Evolutionary conservation across 306 rosid genomes (phyloP), one percentile per base, ranked within the genome.

Genomic region (Fagus sylvatica): DNA sequence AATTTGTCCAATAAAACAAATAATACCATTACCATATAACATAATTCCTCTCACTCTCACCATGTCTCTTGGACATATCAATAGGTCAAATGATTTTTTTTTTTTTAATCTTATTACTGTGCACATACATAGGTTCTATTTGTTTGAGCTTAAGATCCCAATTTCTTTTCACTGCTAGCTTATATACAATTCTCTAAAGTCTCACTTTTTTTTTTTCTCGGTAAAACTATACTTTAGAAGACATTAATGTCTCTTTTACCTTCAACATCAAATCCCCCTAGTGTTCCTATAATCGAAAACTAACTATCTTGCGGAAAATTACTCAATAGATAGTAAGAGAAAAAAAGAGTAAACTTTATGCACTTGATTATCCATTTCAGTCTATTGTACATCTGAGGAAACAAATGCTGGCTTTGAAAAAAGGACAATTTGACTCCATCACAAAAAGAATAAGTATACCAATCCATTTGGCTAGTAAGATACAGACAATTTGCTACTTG

Each of bases 361-460:
- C 67, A 55, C 42, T 12, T 30, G 19, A 53, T 28, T 7, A 34
- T 46, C 22, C 80, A 34, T 72, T 73, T 56, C 10, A 62, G 28
- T 48, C 78, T 36, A 67, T 32, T 39, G 71, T 54, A 55, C 32
- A 68, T 37, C 76, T 30, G 66, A 68, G 53, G 51, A 80, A 79
- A 62, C 37, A 67, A 73, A 43, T 73, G 69, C 30, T 49, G n/a
- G 62, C 32, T 32, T 36, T 10, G 32, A 7, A 22, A 22, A 22
- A 22, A 22, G 28, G 28, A 22, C 28, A 22, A 22, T 22, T 22
- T 22, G 28, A 22, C 28, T 22, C 28, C 28, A 22, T 22, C 28
- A 22, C 28, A 22, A 22, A 22, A 22, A 22, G 28, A 22, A 22
- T 22, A 22, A 22, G 28, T 22, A 22, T 22, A 22, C 28, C 0